Evolutionary conservation across 352 stramenopile genomes (phyloP).

Genomic region (Pythium utonaiense): DNA sequence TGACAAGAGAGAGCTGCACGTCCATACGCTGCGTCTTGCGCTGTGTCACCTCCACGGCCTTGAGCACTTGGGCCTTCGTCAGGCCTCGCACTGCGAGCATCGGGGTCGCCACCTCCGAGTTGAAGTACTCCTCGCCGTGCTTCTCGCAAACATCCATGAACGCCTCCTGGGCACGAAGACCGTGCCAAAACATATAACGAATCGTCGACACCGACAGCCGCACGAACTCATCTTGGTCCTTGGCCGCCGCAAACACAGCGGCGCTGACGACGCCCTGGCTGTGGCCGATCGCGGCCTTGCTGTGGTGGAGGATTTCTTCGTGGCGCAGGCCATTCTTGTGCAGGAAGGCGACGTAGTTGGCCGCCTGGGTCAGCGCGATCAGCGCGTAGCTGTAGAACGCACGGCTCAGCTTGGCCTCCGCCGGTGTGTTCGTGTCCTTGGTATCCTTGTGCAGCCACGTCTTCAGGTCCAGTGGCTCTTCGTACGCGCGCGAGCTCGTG

Average conservation of each 20-base stretch:
- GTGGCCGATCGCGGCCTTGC: constrained; percentile 52
- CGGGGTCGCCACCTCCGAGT: constrained; percentile 31
- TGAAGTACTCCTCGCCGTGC: constrained; percentile 5
- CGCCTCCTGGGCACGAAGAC: constrained; percentile 65
- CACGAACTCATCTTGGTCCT: constrained; percentile 46
- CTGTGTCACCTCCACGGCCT: constrained; percentile 49
- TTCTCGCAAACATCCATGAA: constrained; percentile 29
- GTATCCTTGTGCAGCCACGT: constrained; percentile 41
- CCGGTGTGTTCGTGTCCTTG: constrained; percentile 7
- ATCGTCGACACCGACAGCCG: constrained; percentile 42
- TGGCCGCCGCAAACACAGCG: constrained; percentile 57
- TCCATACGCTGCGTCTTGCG: constrained; percentile 41
- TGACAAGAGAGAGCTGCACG: constrained; percentile 75
- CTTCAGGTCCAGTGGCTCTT: constrained; percentile 44
- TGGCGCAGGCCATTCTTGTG: constrained; percentile 46
- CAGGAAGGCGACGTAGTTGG: constrained; percentile 76
- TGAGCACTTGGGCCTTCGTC: constrained; percentile 44
- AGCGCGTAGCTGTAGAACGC: constrained; percentile 79
- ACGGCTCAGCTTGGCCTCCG: constrained; percentile 25
- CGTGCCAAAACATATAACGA: constrained; percentile 84
- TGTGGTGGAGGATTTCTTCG: constrained; percentile 46
- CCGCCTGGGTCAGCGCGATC: constrained; percentile 67
- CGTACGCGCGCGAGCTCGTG: constrained; percentile 43
- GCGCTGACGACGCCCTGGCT: constrained; percentile 80
- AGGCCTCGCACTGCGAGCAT: constrained; percentile 76